Conservation (phyloP, 768 basidiomycete species). For the Phlebiopsis flavidoalba region DNA sequence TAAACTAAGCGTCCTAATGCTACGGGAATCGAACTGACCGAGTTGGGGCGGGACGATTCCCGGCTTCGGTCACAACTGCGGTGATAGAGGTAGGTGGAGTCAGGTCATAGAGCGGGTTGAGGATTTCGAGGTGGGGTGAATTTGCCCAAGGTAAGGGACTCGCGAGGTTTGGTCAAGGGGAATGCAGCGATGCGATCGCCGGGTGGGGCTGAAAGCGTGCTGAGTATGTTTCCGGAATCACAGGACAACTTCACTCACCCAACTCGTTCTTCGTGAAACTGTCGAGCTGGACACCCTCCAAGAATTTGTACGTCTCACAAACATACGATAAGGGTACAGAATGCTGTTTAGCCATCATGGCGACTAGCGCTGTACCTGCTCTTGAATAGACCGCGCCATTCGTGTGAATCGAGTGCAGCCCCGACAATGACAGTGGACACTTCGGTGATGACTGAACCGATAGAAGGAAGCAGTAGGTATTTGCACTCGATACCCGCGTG, state of each 20-base stretch:
- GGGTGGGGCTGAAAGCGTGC: slow-evolving; percentile 20
- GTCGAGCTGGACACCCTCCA: slow-evolving; percentile 88
- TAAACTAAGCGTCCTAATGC: slow-evolving; percentile 41
- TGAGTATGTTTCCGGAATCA: neutral
- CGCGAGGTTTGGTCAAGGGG: slow-evolving; percentile 27
- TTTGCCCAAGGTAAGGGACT: slow-evolving; percentile 24
- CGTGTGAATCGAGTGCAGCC: slow-evolving; percentile 89
- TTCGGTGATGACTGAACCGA: slow-evolving; percentile 74
- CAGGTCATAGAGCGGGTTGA: slow-evolving; percentile 91
- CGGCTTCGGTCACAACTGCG: slow-evolving; percentile 95
- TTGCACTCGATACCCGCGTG: slow-evolving; percentile 75
- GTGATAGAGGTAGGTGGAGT: slow-evolving; percentile 91
- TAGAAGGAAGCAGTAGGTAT: slow-evolving; percentile 85
- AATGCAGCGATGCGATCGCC: slow-evolving; percentile 30
- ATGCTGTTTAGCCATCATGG: slow-evolving; percentile 90
- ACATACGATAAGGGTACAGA: slow-evolving; percentile 94
- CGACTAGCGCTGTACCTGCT: slow-evolving; percentile 92
- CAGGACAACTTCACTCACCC: slow-evolving; percentile 42
- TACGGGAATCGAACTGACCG: slow-evolving; percentile 78
- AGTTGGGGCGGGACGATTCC: slow-evolving; percentile 90
- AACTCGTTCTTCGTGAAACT: slow-evolving; percentile 95
- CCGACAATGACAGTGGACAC: slow-evolving; percentile 86
- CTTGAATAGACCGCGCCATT: slow-evolving; percentile 93
- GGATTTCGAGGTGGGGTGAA: slow-evolving; percentile 58
- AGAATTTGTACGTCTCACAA: slow-evolving; percentile 99